Evolutionary conservation across 306 rosid genomes (phyloP), one percentile per base, ranked within the genome.

Genomic region (Mimosa pudica): DNA sequence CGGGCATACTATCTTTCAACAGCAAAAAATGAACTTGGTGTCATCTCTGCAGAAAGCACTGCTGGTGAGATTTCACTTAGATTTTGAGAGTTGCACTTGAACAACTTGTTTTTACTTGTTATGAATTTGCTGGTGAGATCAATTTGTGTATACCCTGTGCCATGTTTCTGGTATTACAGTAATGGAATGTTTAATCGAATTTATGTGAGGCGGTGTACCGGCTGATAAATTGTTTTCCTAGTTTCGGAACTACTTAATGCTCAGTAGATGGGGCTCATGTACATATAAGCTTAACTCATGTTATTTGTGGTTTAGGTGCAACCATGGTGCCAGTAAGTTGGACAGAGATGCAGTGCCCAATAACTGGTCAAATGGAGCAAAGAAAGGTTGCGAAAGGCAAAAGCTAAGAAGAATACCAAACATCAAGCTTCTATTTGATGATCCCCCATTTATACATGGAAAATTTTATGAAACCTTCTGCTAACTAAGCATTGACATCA

Each of bases 11-110:
- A 84, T 86, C 87, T 95, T 41, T 90, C 99, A 18, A 95, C 99
- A 1, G 97, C 98, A 58, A 89, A 90, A 88, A 95, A 95, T 69
- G 99, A 93, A 86, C 86, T 95, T 32, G 99, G 98, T 0, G 97
- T 95, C 41, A 89, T 93, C 77, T 93, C 97, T 55, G 98, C 99
- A 17, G 90, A 91, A 78, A 93, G 99, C 88, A 78, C 87, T 70
- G 87, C 97, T 80, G 98, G 98, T 95, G 81, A 85, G 85, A 12
- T 73, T 79, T 11, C 44, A 49, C 58, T 66, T 48, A 10, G 69
- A 71, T 77, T 81, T 46, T 46, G 52, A 46, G 4, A 38, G 52
- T 49, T 81, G 30, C 65, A 77, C 64, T 44, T 57, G 18, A 35
- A 51, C 45, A 18, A 60, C 47, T 82, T 57, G 61, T 48, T 73